Evolutionary conservation across 441 rosid genomes (phyloP).

Genomic region (Adansonia madagascariensis): DNA sequence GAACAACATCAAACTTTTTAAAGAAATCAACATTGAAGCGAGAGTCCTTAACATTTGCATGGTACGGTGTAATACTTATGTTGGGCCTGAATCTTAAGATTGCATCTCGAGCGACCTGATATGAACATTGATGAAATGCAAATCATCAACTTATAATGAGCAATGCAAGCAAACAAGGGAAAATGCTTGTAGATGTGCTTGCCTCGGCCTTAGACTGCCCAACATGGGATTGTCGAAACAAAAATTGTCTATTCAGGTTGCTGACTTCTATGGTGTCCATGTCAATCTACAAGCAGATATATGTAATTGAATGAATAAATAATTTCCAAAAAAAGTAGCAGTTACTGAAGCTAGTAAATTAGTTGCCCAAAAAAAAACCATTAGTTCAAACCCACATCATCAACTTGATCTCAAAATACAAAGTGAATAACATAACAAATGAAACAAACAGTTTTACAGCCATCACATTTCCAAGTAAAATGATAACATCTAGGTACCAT

Average conservation of each 20-base stretch:
- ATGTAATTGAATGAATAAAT: conserved; percentile 22
- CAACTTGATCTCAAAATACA: background rate
- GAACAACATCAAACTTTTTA: conserved; percentile 89
- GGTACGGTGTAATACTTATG: conserved; percentile 76
- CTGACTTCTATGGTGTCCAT: conserved; percentile 99
- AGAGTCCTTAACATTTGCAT: conserved; percentile 87
- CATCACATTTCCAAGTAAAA: background rate
- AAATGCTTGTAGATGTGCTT: conserved; percentile 16
- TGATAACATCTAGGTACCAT: background rate
- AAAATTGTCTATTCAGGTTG: conserved; percentile 93
- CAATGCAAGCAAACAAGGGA: conserved; percentile 14
- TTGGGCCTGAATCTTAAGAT: conserved; percentile 88
- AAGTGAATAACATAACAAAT: conserved; percentile 4
- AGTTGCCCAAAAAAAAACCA: background rate
- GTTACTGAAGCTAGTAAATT: background rate
- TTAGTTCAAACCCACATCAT: background rate
- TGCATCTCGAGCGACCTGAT: conserved; percentile 96
- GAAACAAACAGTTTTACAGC: background rate
- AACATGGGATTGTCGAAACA: conserved; percentile 90
- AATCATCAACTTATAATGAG: background rate
- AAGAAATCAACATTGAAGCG: conserved; percentile 83
- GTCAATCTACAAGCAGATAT: conserved; percentile 69
- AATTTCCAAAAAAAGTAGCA: background rate
- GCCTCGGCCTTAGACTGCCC: conserved; percentile 99
- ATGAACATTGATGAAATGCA: conserved; percentile 24